Percentiles rank a stretch among this genome's conserved stretches.
Evolutionary conservation across 805 yeast genomes (phyloP).

Genomic region (Saturnispora besseyi): DNA sequence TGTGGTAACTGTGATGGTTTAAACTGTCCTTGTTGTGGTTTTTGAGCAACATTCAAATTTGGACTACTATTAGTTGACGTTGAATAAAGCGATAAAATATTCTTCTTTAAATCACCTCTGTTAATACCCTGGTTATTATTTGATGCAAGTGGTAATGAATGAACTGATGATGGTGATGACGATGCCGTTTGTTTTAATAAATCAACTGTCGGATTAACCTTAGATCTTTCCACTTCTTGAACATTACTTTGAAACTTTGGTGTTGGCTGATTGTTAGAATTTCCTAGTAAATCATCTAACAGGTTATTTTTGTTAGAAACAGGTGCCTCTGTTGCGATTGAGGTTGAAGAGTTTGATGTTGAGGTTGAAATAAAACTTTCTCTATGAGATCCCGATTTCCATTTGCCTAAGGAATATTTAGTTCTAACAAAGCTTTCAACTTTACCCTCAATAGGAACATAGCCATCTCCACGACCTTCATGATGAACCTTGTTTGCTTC

Average conservation of each 20-base stretch:
- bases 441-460: constrained; percentile 75
- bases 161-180: constrained; percentile 11
- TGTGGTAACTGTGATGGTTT: constrained; percentile 8
- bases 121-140: constrained; percentile 15
- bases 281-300: constrained; percentile 5
- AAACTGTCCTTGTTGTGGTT: background rate
- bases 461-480: constrained; percentile 37
- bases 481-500: constrained; percentile 2
- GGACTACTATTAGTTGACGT: constrained; percentile 34
- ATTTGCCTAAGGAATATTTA: constrained; percentile 83
- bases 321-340: constrained; percentile 9
- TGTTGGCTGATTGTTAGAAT: constrained; percentile 2
- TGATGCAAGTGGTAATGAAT: background rate
- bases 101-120: constrained; percentile 84
- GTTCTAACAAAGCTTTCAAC: constrained; percentile 86
- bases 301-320: background rate
- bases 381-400: constrained; percentile 48
- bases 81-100: constrained; percentile 81
- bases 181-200: constrained; percentile 8
- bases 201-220: constrained; percentile 6
- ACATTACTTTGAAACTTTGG: constrained; percentile 9
- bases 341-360: constrained; percentile 4
- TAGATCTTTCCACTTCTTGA: constrained; percentile 1
- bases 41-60: background rate
- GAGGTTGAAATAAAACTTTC: constrained; percentile 28